Conservation (phyloP, 2,329 filamentous ascomycete species). For the Lasiodiplodia gonubiensis region DNA sequence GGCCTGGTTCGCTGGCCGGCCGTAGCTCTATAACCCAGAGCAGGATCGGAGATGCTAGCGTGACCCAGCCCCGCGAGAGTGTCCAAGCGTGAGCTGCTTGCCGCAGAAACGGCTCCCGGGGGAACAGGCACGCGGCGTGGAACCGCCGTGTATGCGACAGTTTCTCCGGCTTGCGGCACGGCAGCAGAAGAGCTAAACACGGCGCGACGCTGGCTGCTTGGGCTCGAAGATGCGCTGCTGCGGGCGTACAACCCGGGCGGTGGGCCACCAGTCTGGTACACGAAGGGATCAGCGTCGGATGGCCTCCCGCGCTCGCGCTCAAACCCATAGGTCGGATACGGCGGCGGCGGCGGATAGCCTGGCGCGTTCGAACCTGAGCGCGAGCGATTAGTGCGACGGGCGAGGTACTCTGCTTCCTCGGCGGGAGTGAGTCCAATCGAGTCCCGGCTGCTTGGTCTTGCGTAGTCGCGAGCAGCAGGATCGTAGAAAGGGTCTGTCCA, state of each 20-base stretch:
- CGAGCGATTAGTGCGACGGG: slow-evolving; percentile 37
- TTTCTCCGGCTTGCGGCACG: slow-evolving; percentile 30
- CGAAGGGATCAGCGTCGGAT: slow-evolving; percentile 31
- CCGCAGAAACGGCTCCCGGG: slow-evolving; percentile 6
- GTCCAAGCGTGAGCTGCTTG: not conserved
- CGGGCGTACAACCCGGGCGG: slow-evolving; percentile 36
- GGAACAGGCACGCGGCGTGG: slow-evolving; percentile 46
- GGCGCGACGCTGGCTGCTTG: slow-evolving; percentile 34
- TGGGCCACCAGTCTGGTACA: slow-evolving; percentile 35
- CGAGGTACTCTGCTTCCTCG: slow-evolving; percentile 34
- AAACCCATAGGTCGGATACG: slow-evolving; percentile 35
- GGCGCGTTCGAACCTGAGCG: slow-evolving; percentile 28
- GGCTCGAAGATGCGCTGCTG: slow-evolving; percentile 35
- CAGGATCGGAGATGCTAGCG: slow-evolving; percentile 14
- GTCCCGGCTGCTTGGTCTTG: slow-evolving; percentile 40
- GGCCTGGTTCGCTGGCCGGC: not conserved
- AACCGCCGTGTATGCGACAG: slow-evolving; percentile 38
- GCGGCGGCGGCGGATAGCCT: slow-evolving; percentile 27
- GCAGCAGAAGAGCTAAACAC: slow-evolving; percentile 32
- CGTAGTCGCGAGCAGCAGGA: slow-evolving; percentile 30
- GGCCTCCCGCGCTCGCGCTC: slow-evolving; percentile 31
- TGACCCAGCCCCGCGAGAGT: not conserved
- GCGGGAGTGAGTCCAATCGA: slow-evolving; percentile 43
- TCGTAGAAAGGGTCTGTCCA: slow-evolving; percentile 6
- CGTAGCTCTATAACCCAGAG: not conserved